These are phyloP conservation scores for Pseudopithomyces chartarum DNA, from an alignment of 2,329 filamentous ascomycete species.

Conservation along the genomic window DNA sequence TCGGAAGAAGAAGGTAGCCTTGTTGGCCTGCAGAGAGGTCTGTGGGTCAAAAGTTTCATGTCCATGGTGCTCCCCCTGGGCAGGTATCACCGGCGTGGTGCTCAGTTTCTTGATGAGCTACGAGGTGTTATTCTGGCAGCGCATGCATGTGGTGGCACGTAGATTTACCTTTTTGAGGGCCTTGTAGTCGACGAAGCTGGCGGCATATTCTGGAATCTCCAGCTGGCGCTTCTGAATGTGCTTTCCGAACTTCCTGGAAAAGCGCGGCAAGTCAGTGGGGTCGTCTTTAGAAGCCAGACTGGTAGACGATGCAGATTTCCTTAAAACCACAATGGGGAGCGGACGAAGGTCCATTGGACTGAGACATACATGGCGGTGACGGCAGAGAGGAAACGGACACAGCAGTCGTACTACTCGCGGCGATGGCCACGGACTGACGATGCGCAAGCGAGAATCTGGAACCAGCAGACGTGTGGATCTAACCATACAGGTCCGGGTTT, in stretches of 20 bases:
- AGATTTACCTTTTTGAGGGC: conserved; percentile 90
- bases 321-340: conserved; percentile 34
- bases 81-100: conserved; percentile 80
- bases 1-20: conserved; percentile 98
- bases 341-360: conserved; percentile 40
- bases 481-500: conserved; percentile 40
- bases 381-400: conserved; percentile 26
- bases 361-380: conserved; percentile 45
- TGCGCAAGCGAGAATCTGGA: conserved; percentile 38
- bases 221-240: conserved; percentile 99
- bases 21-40: conserved; percentile 90
- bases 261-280: conserved; percentile 44
- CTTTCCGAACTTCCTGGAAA: conserved; percentile 96
- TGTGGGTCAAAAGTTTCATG: conserved; percentile 72
- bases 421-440: conserved; percentile 28
- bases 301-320: conserved; percentile 41
- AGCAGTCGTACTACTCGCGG: conserved; percentile 22
- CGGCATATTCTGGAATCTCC: conserved; percentile 98
- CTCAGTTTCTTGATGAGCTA: conserved; percentile 99
- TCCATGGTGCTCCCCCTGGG: conserved; percentile 67
- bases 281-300: conserved; percentile 44
- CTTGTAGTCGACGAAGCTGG: conserved; percentile 99
- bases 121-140: conserved; percentile 19
- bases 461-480: conserved; percentile 26
- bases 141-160: conserved; percentile 1